These are phyloP conservation scores for Darksidea phi DNA, from an alignment of 495 filamentous ascomycete species.

Conservation along the genomic window DNA sequence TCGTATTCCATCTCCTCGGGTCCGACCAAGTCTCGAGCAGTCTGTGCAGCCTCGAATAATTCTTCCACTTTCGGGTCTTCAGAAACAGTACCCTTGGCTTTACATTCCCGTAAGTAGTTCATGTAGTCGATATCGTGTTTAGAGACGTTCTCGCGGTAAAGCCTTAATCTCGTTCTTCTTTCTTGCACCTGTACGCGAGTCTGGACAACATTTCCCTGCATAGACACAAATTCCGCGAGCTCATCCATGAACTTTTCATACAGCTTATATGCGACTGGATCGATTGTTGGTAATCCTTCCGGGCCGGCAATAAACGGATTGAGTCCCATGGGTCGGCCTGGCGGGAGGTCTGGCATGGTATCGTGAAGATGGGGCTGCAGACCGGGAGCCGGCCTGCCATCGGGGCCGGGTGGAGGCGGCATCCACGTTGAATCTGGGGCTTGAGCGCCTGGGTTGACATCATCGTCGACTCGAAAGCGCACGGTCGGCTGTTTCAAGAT, in stretches of 20 bases:
- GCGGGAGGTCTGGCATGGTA: not conserved
- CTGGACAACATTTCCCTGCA: constrained; percentile 20
- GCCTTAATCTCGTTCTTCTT: constrained; percentile 3
- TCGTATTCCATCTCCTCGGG: constrained; percentile 36
- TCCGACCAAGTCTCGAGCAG: constrained; percentile 25
- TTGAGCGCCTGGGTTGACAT: not conserved
- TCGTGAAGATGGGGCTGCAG: not conserved
- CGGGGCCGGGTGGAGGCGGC: not conserved
- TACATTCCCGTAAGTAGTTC: constrained; percentile 17
- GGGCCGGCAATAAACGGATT: constrained; percentile 1
- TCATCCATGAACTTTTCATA: constrained; percentile 31
- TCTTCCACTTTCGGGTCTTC: constrained; percentile 8
- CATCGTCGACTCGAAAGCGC: not conserved
- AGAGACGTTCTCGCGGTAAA: constrained; percentile 13
- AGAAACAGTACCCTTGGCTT: not conserved
- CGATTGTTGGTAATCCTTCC: constrained; percentile 1
- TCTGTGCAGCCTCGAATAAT: constrained; percentile 10
- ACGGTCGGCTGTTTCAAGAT: constrained; percentile 3
- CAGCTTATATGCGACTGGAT: constrained; percentile 3
- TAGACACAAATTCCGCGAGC: constrained; percentile 18
- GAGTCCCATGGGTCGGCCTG: constrained; percentile 2
- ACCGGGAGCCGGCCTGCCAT: not conserved
- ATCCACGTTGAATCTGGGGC: constrained; percentile 6
- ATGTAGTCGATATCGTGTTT: constrained; percentile 15
- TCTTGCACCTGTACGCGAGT: constrained; percentile 21